Conservation (phyloP, 2,329 filamentous ascomycete genomes). For the Hypomyces perniciosus region DNA sequence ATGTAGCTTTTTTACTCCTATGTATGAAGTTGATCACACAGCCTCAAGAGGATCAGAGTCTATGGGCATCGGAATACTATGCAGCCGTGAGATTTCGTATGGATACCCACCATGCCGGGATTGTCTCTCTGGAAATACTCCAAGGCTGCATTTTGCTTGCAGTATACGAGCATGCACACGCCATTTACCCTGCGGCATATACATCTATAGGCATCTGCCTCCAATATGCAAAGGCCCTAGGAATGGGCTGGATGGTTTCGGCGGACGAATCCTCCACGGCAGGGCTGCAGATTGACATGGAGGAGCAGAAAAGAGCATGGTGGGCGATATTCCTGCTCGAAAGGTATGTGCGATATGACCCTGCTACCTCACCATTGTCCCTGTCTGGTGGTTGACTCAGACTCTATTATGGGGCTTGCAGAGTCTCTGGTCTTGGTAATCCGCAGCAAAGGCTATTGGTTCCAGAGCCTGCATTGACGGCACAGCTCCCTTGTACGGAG, state of each 20-base stretch:
- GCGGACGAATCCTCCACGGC: neutral
- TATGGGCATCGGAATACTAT: conserved; percentile 2
- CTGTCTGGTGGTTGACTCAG: neutral
- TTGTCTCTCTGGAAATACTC: conserved; percentile 2
- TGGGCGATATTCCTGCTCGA: conserved; percentile 8
- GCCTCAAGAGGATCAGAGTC: neutral
- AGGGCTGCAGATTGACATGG: neutral
- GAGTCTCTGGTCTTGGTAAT: conserved; percentile 1
- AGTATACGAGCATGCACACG: conserved; percentile 4
- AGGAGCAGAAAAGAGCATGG: conserved; percentile 2
- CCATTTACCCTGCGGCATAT: conserved; percentile 5
- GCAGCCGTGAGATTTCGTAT: neutral
- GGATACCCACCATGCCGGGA: conserved; percentile 1
- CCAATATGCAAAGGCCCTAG: conserved; percentile 1
- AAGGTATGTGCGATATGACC: neutral
- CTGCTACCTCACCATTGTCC: neutral
- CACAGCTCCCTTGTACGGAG: conserved; percentile 4
- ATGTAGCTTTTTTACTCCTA: conserved; percentile 3
- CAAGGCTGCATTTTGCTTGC: conserved; percentile 6
- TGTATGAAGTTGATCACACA: conserved; percentile 6
- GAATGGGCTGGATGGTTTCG: neutral
- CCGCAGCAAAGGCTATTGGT: neutral
- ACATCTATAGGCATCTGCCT: conserved; percentile 2
- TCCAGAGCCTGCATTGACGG: neutral
- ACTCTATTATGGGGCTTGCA: neutral